Conservation (phyloP, 495 filamentous ascomycete genomes). For the Cercophora newfieldiana region DNA sequence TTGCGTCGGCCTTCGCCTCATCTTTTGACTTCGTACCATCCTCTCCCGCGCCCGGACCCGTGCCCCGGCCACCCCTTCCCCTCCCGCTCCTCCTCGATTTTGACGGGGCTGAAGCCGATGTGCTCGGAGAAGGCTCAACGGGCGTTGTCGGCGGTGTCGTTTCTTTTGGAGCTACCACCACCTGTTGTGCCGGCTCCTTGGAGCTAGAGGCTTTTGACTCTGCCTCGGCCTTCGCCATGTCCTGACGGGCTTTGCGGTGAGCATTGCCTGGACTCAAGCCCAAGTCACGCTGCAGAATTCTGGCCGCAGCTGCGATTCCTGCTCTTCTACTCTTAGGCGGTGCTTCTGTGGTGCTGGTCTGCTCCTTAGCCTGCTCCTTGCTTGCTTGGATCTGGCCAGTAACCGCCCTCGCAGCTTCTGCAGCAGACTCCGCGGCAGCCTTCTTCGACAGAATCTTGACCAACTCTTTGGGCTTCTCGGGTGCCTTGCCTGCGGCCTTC, state of each 20-base stretch:
- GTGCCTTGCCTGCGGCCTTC: slow-evolving; percentile 50
- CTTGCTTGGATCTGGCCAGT: slow-evolving; percentile 36
- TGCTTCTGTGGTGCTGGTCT: slow-evolving; percentile 28
- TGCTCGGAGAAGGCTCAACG: slow-evolving; percentile 11
- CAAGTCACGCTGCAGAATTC: slow-evolving; percentile 86
- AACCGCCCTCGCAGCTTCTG: slow-evolving; percentile 46
- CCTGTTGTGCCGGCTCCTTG: slow-evolving; percentile 36
- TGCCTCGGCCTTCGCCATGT: slow-evolving; percentile 53
- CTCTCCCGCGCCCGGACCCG: slow-evolving; percentile 27
- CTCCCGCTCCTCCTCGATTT: slow-evolving; percentile 28
- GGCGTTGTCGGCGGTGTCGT: slow-evolving; percentile 31
- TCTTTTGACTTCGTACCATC: slow-evolving; percentile 24
- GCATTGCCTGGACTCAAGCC: slow-evolving; percentile 70
- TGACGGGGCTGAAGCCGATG: slow-evolving; percentile 16
- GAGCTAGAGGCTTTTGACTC: slow-evolving; percentile 42
- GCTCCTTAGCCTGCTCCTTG: slow-evolving; percentile 18
- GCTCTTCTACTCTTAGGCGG: slow-evolving; percentile 57
- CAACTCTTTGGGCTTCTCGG: slow-evolving; percentile 63
- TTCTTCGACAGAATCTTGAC: slow-evolving; percentile 79
- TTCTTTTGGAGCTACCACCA: slow-evolving; percentile 25
- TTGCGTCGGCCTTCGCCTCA: slow-evolving; percentile 14
- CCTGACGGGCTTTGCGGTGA: slow-evolving; percentile 52
- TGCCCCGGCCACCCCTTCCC: slow-evolving; percentile 32
- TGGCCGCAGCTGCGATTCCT: slow-evolving; percentile 71
- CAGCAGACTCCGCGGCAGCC: slow-evolving; percentile 52